These are phyloP conservation scores for Neonectria punicea DNA, from an alignment of 2,329 filamentous ascomycete genomes.

Conservation along the genomic window DNA sequence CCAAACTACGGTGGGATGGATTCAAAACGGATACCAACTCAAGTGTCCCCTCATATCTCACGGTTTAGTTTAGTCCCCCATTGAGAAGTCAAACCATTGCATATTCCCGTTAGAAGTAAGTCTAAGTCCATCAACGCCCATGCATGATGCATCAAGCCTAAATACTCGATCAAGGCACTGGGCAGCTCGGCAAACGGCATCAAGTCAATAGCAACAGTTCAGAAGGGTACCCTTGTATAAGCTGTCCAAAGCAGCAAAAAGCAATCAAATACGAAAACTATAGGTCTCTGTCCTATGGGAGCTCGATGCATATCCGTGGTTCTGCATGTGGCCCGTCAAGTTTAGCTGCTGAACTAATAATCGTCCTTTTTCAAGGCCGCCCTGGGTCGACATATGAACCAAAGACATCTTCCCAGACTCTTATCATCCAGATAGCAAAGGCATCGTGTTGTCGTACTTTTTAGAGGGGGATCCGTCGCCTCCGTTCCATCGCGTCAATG, in stretches of 20 bases:
- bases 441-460: conserved; percentile 13
- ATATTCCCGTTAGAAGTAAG: not conserved
- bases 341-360: conserved; percentile 28
- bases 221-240: not conserved
- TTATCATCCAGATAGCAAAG: conserved; percentile 34
- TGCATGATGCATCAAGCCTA: not conserved
- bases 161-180: not conserved
- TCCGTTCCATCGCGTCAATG: conserved; percentile 26
- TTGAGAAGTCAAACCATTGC: not conserved
- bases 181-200: not conserved
- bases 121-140: not conserved
- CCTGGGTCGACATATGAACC: conserved; percentile 31
- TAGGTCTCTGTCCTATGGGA: conserved; percentile 25
- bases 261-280: conserved; percentile 29
- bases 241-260: conserved; percentile 9
- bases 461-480: conserved; percentile 14
- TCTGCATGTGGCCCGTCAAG: conserved; percentile 33
- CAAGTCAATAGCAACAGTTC: not conserved
- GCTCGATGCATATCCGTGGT: conserved; percentile 39
- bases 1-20: not conserved
- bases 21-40: not conserved
- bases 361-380: conserved; percentile 28
- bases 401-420: conserved; percentile 30
- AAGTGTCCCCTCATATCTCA: not conserved
- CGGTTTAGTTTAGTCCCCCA: not conserved